Percentiles rank a stretch among this genome's conserved stretches.
Evolutionary conservation across 2,329 filamentous ascomycete genomes (phyloP).

Genomic region (Grosmannia serpens): DNA sequence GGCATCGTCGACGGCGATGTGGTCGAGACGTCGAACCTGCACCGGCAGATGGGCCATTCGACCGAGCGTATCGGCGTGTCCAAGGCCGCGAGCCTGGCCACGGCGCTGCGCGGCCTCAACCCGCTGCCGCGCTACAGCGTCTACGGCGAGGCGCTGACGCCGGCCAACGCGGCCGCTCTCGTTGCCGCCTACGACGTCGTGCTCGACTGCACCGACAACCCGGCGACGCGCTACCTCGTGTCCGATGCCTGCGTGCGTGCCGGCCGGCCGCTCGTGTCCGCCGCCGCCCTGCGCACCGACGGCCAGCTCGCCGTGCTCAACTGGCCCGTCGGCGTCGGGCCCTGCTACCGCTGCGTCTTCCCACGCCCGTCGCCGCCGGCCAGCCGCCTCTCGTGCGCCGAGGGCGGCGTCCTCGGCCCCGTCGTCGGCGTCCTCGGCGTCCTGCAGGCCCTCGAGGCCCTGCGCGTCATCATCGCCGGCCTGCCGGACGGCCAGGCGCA

Average conservation of each 20-base stretch:
- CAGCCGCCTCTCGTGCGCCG: slow-evolving; percentile 75
- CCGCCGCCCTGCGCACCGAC: slow-evolving; percentile 77
- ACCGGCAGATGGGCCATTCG: slow-evolving; percentile 78
- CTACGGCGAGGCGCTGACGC: slow-evolving; percentile 53
- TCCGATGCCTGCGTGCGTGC: slow-evolving; percentile 80
- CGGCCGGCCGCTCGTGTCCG: slow-evolving; percentile 71
- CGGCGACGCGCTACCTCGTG: slow-evolving; percentile 81
- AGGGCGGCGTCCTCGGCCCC: slow-evolving; percentile 84
- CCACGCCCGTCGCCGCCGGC: slow-evolving; percentile 75
- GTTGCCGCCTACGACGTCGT: slow-evolving; percentile 68
- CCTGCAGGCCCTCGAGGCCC: slow-evolving; percentile 76
- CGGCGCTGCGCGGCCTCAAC: slow-evolving; percentile 54
- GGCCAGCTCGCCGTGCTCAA: slow-evolving; percentile 88
- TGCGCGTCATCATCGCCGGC: slow-evolving; percentile 58
- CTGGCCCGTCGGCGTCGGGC: slow-evolving; percentile 63
- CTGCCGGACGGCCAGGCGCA: not conserved
- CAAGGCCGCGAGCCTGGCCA: slow-evolving; percentile 70
- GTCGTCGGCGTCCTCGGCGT: slow-evolving; percentile 92
- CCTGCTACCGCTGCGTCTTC: slow-evolving; percentile 92
- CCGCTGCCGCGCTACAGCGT: slow-evolving; percentile 53
- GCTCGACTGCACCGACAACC: slow-evolving; percentile 92
- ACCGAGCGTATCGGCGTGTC: slow-evolving; percentile 57
- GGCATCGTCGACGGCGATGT: slow-evolving; percentile 80
- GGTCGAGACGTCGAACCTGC: slow-evolving; percentile 83
- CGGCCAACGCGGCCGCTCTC: slow-evolving; percentile 55